Percentiles rank a stretch among this genome's conserved stretches.
Conservation (phyloP, 768 basidiomycete genomes). For the Cytidiella melzeri region DNA sequence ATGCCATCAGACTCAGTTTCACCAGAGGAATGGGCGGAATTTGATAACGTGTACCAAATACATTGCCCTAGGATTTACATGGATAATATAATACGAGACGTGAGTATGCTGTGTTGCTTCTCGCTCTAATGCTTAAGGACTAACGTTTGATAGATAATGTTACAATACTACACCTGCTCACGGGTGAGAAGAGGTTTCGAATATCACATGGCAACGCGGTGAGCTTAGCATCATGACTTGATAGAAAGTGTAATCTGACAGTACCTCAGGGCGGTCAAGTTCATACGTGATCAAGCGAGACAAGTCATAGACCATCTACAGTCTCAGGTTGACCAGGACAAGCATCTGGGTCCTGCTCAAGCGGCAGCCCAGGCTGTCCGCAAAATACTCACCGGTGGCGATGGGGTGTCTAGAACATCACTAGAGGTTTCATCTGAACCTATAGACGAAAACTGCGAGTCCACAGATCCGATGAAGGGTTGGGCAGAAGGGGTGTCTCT, state of each 20-base stretch:
- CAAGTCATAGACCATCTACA: slow-evolving; percentile 29
- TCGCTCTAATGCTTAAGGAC: too few relatives aligned
- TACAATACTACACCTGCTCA: slow-evolving; percentile 85
- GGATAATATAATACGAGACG: slow-evolving; percentile 73
- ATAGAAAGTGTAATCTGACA: too few relatives aligned
- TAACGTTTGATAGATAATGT: slow-evolving; percentile 78
- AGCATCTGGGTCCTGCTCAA: slow-evolving; percentile 29
- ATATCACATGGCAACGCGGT: slow-evolving; percentile 86
- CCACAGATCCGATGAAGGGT: slow-evolving; percentile 56
- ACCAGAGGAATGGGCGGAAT: slow-evolving; percentile 68
- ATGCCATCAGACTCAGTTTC: slow-evolving; percentile 65
- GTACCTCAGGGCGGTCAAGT: slow-evolving; percentile 64
- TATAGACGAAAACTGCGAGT: slow-evolving; percentile 28
- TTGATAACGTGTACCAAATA: slow-evolving; percentile 87
- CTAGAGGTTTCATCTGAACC: slow-evolving; percentile 30
- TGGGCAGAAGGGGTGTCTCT: slow-evolving; percentile 70
- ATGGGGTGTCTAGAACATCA: slow-evolving; percentile 37
- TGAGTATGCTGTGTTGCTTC: slow-evolving; percentile 39
- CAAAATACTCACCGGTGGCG: slow-evolving; percentile 50
- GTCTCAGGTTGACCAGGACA: slow-evolving; percentile 23
- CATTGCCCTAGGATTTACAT: slow-evolving; percentile 81
- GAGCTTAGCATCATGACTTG: too few relatives aligned
- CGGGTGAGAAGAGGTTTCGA: slow-evolving; percentile 71
- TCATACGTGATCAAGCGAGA: slow-evolving; percentile 79
- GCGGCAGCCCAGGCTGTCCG: slow-evolving; percentile 62